Conservation (phyloP, 208 protist genomes). For the Leishmania tarentolae region DNA sequence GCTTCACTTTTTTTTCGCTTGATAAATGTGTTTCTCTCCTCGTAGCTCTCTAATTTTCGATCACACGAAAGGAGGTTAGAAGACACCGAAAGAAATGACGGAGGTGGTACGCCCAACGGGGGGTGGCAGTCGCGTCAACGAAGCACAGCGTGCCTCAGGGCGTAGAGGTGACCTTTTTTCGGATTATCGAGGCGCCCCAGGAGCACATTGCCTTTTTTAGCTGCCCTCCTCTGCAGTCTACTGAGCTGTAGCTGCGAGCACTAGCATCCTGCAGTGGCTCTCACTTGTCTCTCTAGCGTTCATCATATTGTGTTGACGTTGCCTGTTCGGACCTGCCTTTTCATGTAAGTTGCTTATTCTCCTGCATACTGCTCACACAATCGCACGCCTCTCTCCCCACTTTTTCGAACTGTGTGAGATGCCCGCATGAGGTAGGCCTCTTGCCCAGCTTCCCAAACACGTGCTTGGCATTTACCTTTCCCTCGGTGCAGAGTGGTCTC, state of each 20-base stretch:
- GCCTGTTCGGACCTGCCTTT: not conserved
- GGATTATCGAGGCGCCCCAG: too few species aligned
- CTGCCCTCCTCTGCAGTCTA: not conserved
- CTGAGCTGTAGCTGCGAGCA: not conserved
- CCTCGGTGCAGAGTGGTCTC: not conserved
- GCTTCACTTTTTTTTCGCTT: not conserved
- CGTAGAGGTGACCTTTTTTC: not conserved
- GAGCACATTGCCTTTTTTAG: not conserved
- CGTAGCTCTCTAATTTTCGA: not conserved
- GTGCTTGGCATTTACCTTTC: not conserved
- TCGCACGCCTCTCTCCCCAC: not conserved
- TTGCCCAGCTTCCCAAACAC: not conserved
- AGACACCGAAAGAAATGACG: not conserved
- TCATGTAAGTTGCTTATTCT: not conserved
- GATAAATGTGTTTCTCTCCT: not conserved
- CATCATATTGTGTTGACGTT: not conserved
- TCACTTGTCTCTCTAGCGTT: not conserved
- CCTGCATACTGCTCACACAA: not conserved
- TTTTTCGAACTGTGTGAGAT: not conserved
- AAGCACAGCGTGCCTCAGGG: not conserved
- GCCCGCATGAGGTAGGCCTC: not conserved
- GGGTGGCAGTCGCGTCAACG: too few species aligned
- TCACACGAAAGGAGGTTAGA: not conserved
- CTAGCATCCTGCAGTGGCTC: not conserved
- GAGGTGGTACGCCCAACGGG: not conserved